A percentile compares a stretch with the other conserved stretches of the same genome.
Evolutionary conservation across 352 stramenopile species (phyloP).

Genomic region (Phytophthora uliginosa): DNA sequence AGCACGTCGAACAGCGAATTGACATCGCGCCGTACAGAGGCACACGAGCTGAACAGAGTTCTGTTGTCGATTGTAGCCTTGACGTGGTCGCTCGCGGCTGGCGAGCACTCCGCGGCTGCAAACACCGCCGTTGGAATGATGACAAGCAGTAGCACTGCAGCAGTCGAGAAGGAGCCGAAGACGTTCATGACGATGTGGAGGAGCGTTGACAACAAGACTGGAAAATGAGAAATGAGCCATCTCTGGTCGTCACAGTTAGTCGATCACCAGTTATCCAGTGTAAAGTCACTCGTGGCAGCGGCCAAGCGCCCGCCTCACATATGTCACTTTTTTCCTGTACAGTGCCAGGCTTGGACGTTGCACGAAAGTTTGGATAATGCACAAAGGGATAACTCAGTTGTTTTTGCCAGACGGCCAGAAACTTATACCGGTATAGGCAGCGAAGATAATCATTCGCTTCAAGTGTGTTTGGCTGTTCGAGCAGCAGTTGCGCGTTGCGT

Average conservation of each 20-base stretch:
- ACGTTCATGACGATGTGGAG: background rate
- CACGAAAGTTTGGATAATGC: background rate
- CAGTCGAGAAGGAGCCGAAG: background rate
- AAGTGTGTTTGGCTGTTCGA: background rate
- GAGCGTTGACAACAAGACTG: background rate
- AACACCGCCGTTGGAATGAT: background rate
- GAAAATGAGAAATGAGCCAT: constrained; percentile 1
- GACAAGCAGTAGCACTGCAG: background rate
- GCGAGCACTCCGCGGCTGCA: background rate
- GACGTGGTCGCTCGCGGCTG: constrained; percentile 3
- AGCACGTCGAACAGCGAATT: constrained; percentile 19
- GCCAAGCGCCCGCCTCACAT: background rate
- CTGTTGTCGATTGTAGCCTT: constrained; percentile 13
- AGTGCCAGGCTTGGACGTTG: too few relatives aligned
- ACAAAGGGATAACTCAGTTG: constrained; percentile 7
- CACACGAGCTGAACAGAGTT: constrained; percentile 11
- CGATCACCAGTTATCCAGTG: background rate
- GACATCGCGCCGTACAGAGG: background rate
- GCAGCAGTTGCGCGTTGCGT: background rate
- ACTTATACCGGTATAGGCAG: too few relatives aligned
- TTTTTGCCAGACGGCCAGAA: background rate
- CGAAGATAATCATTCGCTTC: background rate
- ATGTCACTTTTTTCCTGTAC: background rate
- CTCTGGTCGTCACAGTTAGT: background rate
- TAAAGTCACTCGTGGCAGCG: background rate